Conservation (phyloP, 192 early-diverging fungal species). For the Fimicolochytrium jonesii region DNA sequence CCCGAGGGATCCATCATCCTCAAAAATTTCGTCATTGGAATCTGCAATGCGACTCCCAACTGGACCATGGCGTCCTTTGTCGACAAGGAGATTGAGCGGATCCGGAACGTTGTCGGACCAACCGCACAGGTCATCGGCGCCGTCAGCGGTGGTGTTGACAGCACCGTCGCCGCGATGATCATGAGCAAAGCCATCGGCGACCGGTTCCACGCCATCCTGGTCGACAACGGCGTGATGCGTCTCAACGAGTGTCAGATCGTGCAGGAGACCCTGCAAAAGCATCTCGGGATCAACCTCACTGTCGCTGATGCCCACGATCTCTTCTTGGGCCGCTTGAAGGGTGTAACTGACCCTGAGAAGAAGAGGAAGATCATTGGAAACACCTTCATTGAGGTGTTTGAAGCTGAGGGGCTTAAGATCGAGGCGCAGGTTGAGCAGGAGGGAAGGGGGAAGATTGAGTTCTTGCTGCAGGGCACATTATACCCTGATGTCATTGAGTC, state of each 20-base stretch:
- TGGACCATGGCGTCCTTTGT: slow-evolving; percentile 98
- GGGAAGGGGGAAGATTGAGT: slow-evolving; percentile 82
- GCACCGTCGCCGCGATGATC: slow-evolving; percentile 91
- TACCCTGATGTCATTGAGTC: slow-evolving; percentile 99
- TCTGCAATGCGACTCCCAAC: slow-evolving; percentile 74
- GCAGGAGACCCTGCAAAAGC: slow-evolving; percentile 78
- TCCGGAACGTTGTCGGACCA: slow-evolving; percentile 84
- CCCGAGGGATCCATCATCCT: slow-evolving; percentile 74
- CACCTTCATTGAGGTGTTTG: slow-evolving; percentile 98
- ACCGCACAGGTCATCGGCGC: slow-evolving; percentile 93
- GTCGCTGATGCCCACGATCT: slow-evolving; percentile 83
- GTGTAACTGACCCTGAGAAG: slow-evolving; percentile 88
- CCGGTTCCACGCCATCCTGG: slow-evolving; percentile 96
- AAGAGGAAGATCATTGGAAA: slow-evolving; percentile 99
- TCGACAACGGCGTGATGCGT: slow-evolving; percentile 99
- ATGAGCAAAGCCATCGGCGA: slow-evolving; percentile 98
- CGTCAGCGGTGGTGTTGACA: slow-evolving; percentile 95
- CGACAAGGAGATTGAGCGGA: slow-evolving; percentile 95
- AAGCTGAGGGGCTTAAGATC: slow-evolving; percentile 84
- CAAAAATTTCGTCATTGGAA: slow-evolving; percentile 89
- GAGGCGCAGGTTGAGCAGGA: slow-evolving; percentile 69
- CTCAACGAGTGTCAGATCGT: slow-evolving; percentile 87
- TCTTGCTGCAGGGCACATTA: slow-evolving; percentile 93
- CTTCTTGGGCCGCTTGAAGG: slow-evolving; percentile 77
- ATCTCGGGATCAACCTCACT: slow-evolving; percentile 93